Evolutionary conservation across 345 rosid genomes (phyloP).

Genomic region (Salix viminalis): DNA sequence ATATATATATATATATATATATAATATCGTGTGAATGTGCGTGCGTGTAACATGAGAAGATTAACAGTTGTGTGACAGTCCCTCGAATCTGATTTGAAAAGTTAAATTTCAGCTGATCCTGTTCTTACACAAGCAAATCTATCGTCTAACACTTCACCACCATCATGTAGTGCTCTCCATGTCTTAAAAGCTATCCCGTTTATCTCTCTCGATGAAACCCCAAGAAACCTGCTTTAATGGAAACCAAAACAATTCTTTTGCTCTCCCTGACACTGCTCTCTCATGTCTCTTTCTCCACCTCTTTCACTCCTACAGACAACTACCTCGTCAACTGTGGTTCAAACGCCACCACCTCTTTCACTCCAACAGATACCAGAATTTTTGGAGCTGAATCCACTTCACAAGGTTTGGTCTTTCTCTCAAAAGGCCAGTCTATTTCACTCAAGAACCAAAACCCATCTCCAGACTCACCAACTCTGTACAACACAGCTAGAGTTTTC

Average conservation of each 20-base stretch:
- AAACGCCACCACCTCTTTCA: conserved; percentile 39
- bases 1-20: too few relatives aligned
- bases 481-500: conserved; percentile 69
- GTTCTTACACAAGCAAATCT: background rate
- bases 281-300: conserved; percentile 20
- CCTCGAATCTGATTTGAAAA: background rate
- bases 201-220: background rate
- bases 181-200: background rate
- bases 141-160: background rate
- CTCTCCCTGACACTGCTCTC: conserved; percentile 28
- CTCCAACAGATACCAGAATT: conserved; percentile 39
- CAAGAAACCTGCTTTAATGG: conserved; percentile 29
- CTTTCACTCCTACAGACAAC: conserved; percentile 66
- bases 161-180: background rate
- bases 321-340: conserved; percentile 85
- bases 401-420: conserved; percentile 35
- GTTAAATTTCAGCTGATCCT: background rate
- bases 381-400: conserved; percentile 55
- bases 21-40: too few relatives aligned
- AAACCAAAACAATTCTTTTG: conserved; percentile 17
- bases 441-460: conserved; percentile 48
- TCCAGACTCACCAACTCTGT: conserved; percentile 45
- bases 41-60: background rate
- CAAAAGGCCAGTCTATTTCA: conserved; percentile 43
- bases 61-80: background rate